Evolutionary conservation across 352 stramenopile genomes (phyloP).

Genomic region (Globisporangium paddicum): DNA sequence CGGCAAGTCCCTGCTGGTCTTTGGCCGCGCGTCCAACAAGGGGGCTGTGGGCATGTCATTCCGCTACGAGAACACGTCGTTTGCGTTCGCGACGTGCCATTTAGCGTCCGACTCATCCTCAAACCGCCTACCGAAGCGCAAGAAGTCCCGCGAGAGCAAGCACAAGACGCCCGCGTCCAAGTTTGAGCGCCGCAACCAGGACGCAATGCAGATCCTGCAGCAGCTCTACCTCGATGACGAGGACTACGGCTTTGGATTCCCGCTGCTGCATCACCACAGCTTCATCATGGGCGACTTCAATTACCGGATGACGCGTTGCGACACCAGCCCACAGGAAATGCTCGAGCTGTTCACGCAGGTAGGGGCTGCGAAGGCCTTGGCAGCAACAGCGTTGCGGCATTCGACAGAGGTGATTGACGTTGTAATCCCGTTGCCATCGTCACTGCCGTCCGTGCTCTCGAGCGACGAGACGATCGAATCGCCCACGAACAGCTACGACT

Average conservation of each 20-base stretch:
- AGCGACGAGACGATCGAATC: constrained; percentile 21
- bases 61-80: constrained; percentile 52
- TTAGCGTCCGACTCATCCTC: constrained; percentile 78
- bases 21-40: constrained; percentile 73
- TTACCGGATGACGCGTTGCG: constrained; percentile 69
- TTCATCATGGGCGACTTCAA: constrained; percentile 91
- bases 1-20: constrained; percentile 72
- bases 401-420: constrained; percentile 3
- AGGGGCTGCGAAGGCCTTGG: background rate
- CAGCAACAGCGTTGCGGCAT: background rate
- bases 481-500: constrained; percentile 23
- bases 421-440: constrained; percentile 8
- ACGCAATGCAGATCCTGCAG: constrained; percentile 79
- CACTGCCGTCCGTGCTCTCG: background rate
- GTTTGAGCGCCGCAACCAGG: constrained; percentile 72
- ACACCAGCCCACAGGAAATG: constrained; percentile 46
- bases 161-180: constrained; percentile 51
- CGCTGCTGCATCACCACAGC: constrained; percentile 78
- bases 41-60: constrained; percentile 59
- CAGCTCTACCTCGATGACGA: constrained; percentile 78
- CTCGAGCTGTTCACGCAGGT: constrained; percentile 27
- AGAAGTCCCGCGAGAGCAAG: constrained; percentile 7
- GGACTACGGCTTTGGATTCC: constrained; percentile 82
- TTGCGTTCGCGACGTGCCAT: constrained; percentile 76
- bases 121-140: constrained; percentile 34